Evolutionary conservation across 106 monocot species (phyloP).

Genomic region (Xerophyta viscosa): DNA sequence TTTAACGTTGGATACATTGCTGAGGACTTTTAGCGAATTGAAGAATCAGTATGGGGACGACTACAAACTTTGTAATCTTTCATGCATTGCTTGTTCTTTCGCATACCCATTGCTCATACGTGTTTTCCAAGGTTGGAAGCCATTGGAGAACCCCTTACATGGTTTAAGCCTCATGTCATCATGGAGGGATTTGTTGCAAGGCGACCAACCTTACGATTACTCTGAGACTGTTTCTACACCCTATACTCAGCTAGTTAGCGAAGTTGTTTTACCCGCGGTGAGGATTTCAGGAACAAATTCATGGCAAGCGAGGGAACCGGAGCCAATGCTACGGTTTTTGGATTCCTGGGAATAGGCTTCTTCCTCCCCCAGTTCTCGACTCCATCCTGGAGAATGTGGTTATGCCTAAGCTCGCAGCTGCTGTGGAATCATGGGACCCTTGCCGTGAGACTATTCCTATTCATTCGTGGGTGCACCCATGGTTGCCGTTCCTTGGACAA

Average conservation of each 20-base stretch:
- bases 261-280: conserved; percentile 72
- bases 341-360: conserved; percentile 71
- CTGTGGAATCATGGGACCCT: conserved; percentile 83
- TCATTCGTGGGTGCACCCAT: conserved; percentile 85
- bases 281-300: conserved; percentile 80
- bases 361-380: conserved; percentile 67
- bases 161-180: conserved; percentile 61
- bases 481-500: conserved; percentile 76
- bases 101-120: conserved; percentile 71
- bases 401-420: conserved; percentile 72
- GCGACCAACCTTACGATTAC: conserved; percentile 74
- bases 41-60: conserved; percentile 61
- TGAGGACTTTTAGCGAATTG: conserved; percentile 44
- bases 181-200: conserved; percentile 71
- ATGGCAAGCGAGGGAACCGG: conserved; percentile 88
- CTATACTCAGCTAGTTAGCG: conserved; percentile 62
- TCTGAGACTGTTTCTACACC: conserved; percentile 45
- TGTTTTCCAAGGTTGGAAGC: conserved; percentile 83
- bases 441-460: conserved; percentile 69
- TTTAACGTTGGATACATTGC: conserved; percentile 56
- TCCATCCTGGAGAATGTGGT: conserved; percentile 78
- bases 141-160: conserved; percentile 64
- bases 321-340: conserved; percentile 83
- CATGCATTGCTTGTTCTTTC: conserved; percentile 60
- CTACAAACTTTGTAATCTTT: conserved; percentile 76